Evolutionary conservation across 306 rosid genomes (phyloP), one percentile per base, ranked within the genome.

Genomic region (Astragalus membranaceus): DNA sequence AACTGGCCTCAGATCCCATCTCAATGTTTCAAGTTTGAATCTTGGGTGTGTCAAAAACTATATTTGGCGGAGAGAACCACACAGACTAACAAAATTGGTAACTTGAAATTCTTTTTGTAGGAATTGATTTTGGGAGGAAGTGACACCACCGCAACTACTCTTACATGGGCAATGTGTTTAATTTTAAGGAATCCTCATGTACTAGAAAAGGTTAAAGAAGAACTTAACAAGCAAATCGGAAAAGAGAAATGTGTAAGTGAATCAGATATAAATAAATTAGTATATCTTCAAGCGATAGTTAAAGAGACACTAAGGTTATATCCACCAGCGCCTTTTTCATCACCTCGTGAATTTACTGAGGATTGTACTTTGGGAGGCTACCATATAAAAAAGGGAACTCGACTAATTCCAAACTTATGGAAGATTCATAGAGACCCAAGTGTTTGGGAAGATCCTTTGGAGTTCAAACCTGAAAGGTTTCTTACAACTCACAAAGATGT

Each of bases 301-400:
- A 69, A 77, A 46, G 81, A 77, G 44, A 70, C 81, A 35, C 2
- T 77, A 2, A 70, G 81, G 55, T 78, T 78, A 10, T 55, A 78
- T 70, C 77, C 81, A 63, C 68, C 81, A 1, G 77, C 60, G 0
- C 62, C 77, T 10, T 39, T 78, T 14, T 48, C 77, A 26, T 41
- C 66, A 20, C 72, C 76, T 20, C 81, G 67, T 10, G 72, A 35
- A 26, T 78, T 70, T 13, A 71, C 50, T 1, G 50, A 71, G 3
- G 39, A 72, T 37, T 78, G 82, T 17, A 78, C 36, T 32, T 5
- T 72, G 13, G 78, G 74, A 1, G 74, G 69, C 5, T 78, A 78
- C 5, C 69, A 37, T 30, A 10, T 78, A 0, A 64, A 14, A 26
- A 78, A 64, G 8, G 82, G 82, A 64, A 64, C 78, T 47, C 37